Base-by-base conservation (phyloP, 768 basidiomycete genomes). In the Rhizopogon salebrosus region DNA sequence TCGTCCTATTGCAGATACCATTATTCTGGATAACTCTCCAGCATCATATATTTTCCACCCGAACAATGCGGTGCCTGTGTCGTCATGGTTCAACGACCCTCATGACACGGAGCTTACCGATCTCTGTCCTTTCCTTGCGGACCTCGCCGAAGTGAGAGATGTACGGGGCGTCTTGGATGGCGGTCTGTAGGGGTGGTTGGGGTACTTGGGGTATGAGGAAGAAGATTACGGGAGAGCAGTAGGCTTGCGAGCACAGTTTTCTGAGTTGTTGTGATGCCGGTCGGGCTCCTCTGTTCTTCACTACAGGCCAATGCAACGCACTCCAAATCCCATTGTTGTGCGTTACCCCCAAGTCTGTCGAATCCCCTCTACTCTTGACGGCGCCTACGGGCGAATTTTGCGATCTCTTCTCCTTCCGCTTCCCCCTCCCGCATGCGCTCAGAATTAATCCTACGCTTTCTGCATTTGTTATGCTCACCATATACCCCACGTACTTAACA, bases 1-100 rank as follows among this genome's bases (percentile, higher is more conserved):
- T 43, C 87, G 97, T 26, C 92, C 92, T 6, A 92, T 97, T 60
- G 79, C 83, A 42, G 92, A 95, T 64, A 92, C 88, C 55, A 98
- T 98, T 65, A 99, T 99, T 72, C 82, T 99, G 62, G 97, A 98
- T 73, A 99, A 98, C 70, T 98, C 95, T 24, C 97, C 97, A 14
- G 97, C 97, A 11, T 97, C 92, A 11, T 99, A 98, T 71, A 95
- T 98, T 55, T 99, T 99, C 80, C 95, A 99, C 66, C 94, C 94
- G 14, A 95, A 97, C 74, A 98, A 98, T 67, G 97, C 97, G 36
- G 95, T 98, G 4, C 97, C 97, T 11, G 95, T 99, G 55, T 98
- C 95, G 39, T 94, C 92, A 53, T 99, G 97, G 97, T 99, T 99
- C 76, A 98, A 98, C 69, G 94, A 94, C 71, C 95, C 95, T 9